phyloP scores from a whole-genome alignment of 179 eudicot species.

The Heliamphora pulchella region DNA sequence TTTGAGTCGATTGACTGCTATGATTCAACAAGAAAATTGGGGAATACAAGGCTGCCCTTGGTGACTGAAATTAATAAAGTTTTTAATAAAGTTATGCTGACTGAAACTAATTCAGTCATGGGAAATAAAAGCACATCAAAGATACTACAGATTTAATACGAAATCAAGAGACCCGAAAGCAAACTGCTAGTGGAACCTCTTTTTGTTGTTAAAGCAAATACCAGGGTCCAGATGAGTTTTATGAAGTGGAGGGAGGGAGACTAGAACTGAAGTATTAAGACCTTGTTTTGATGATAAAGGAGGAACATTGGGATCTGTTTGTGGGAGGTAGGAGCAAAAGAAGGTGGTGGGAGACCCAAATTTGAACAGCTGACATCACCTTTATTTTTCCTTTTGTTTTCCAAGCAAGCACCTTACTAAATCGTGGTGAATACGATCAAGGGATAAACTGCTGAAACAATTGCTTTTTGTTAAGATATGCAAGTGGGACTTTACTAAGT shows the following conservation, averaged over 20 bases:
- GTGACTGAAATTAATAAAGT: too few species aligned
- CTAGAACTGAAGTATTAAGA: not conserved
- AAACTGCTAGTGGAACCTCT: not conserved
- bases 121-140: not conserved
- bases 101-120: not conserved
- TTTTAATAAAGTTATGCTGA: not conserved
- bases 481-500: not conserved
- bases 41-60: too few species aligned
- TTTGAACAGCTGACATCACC: not conserved
- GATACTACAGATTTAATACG: not conserved
- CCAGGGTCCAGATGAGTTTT: not conserved
- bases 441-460: constrained; percentile 1
- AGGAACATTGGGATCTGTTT: not conserved
- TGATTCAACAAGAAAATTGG: too few species aligned
- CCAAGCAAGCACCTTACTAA: not conserved
- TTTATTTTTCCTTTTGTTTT: not conserved
- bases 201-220: not conserved
- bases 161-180: not conserved
- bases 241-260: not conserved
- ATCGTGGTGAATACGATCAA: not conserved
- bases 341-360: not conserved
- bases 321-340: not conserved
- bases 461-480: not conserved
- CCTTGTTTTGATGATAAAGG: not conserved
- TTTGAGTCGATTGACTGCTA: too few species aligned